Percentiles rank a stretch among this genome's conserved stretches.
These are phyloP conservation scores for Arthrobotrys entomopaga DNA, from an alignment of 2,329 filamentous ascomycete genomes.

Conservation along the genomic window DNA sequence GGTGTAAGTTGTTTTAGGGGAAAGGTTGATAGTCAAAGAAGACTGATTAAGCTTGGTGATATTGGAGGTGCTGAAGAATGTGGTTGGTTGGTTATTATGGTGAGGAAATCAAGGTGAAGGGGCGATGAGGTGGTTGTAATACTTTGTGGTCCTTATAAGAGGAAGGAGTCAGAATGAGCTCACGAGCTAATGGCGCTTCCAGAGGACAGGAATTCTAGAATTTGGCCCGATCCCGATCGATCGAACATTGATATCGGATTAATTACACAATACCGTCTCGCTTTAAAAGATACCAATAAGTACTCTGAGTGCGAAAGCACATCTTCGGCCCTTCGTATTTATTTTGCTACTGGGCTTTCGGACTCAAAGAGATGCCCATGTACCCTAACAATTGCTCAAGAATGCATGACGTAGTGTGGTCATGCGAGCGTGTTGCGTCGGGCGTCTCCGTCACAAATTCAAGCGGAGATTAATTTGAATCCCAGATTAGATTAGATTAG, in stretches of 20 bases:
- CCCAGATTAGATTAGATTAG: conserved; percentile 7
- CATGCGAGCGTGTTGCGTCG: conserved; percentile 1
- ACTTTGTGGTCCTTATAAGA: neutral
- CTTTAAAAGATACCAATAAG: neutral
- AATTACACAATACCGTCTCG: neutral
- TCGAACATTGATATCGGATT: neutral
- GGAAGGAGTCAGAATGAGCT: neutral
- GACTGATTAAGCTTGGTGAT: neutral
- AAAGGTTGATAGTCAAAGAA: neutral
- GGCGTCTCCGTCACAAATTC: neutral
- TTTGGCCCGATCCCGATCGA: neutral
- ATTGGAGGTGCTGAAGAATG: neutral
- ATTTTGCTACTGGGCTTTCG: too few species aligned
- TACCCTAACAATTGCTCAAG: too few species aligned
- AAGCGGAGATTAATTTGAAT: neutral
- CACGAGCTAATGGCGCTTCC: too few species aligned
- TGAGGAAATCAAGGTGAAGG: neutral
- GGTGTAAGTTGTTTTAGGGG: neutral
- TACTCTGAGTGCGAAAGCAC: neutral
- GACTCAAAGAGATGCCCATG: too few species aligned
- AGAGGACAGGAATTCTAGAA: neutral
- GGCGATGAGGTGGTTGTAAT: neutral
- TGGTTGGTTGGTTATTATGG: neutral
- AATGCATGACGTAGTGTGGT: neutral
- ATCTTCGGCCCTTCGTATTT: neutral